A percentile compares a stretch with the other conserved stretches of the same genome.
Conservation (phyloP, 352 stramenopile genomes). For the Globisporangium parvum region DNA sequence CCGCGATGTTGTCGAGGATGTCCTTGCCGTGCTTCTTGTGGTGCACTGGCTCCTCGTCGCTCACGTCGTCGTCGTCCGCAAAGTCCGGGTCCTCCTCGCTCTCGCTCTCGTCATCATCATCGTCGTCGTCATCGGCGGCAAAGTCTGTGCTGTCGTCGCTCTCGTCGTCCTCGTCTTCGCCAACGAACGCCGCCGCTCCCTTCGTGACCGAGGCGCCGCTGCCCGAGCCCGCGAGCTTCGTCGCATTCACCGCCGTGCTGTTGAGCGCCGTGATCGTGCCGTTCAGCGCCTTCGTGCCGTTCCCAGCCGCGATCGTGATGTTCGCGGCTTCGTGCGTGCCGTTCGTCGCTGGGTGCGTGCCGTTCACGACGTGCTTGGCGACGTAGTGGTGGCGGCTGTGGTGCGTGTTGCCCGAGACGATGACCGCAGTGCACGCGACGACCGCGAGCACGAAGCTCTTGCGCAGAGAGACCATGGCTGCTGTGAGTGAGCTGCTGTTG, state of each 20-base stretch:
- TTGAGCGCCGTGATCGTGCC: background rate
- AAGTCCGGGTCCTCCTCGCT: no score
- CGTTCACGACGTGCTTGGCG: slow-evolving; percentile 6
- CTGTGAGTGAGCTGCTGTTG: background rate
- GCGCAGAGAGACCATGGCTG: slow-evolving; percentile 7
- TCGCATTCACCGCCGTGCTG: background rate
- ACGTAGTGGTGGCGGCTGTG: slow-evolving; percentile 13
- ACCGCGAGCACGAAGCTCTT: slow-evolving; percentile 10
- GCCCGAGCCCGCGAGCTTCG: background rate
- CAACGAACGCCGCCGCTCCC: background rate
- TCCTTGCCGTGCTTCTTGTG: slow-evolving; percentile 8
- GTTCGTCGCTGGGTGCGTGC: slow-evolving; percentile 1
- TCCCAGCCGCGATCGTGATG: slow-evolving; percentile 11
- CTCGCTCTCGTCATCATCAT: slow-evolving; percentile 6
- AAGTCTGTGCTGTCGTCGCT: background rate
- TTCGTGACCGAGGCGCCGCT: no score
- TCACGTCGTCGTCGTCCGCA: slow-evolving; percentile 2
- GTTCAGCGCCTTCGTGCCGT: background rate
- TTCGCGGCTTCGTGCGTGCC: slow-evolving; percentile 12
- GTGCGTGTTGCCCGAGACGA: slow-evolving; percentile 7
- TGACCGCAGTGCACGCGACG: slow-evolving; percentile 6
- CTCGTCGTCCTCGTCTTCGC: slow-evolving; percentile 2
- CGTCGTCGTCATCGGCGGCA: background rate
- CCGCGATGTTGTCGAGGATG: slow-evolving; percentile 8
- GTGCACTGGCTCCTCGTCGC: slow-evolving; percentile 8